Percentiles rank a stretch among this genome's conserved stretches.
Evolutionary conservation across 2,329 filamentous ascomycete genomes (phyloP).

Genomic region (Talaromyces sp.): DNA sequence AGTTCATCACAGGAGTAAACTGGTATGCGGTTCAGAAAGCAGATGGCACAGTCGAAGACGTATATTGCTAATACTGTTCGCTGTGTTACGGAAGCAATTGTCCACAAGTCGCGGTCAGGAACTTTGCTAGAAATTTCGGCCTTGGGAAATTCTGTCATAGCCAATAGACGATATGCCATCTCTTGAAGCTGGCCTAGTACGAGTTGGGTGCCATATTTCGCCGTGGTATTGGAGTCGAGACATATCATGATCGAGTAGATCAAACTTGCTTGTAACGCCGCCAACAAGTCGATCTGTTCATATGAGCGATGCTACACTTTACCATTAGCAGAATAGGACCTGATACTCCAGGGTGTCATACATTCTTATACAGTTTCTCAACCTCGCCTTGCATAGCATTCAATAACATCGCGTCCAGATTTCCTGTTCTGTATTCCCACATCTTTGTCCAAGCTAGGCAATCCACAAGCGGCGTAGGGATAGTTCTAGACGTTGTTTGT

Average conservation of each 20-base stretch:
- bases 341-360: not conserved
- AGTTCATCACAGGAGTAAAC: slow-evolving; percentile 2
- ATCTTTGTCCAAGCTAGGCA: not conserved
- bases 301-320: not conserved
- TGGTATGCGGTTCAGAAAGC: not conserved
- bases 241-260: slow-evolving; percentile 1
- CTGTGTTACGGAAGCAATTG: not conserved
- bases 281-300: not conserved
- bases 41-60: not conserved
- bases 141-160: not conserved
- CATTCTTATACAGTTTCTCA: slow-evolving; percentile 1
- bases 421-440: not conserved
- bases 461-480: not conserved
- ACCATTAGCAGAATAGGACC: slow-evolving; percentile 1
- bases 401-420: not conserved
- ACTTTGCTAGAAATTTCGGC: not conserved
- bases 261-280: slow-evolving; percentile 1
- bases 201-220: not conserved
- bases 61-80: slow-evolving; percentile 2
- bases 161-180: not conserved
- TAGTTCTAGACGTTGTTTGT: not conserved
- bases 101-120: not conserved
- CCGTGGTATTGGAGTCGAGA: not conserved
- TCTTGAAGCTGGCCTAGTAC: slow-evolving; percentile 1
- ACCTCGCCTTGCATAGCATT: slow-evolving; percentile 1